A percentile compares a stretch with the other conserved stretches of the same genome.
phyloP scores from a whole-genome alignment of 352 stramenopile species.

The Thraustochytrium sp. region DNA sequence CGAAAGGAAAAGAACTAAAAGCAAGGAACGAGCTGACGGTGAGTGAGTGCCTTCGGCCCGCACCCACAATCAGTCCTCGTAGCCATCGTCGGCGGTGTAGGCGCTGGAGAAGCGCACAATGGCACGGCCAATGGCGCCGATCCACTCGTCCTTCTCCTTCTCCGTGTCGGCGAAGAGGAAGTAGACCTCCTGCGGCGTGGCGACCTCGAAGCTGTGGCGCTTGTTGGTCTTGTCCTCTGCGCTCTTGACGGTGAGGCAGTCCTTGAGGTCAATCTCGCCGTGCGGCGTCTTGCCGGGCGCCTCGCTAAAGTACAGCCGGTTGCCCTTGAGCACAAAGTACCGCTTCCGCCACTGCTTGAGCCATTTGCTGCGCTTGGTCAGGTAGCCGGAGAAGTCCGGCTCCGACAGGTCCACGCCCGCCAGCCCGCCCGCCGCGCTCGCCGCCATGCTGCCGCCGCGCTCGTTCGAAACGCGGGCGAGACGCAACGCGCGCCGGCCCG shows the following conservation, averaged over 20 bases:
- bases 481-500: not conserved
- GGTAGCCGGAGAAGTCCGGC: conserved; percentile 73
- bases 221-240: conserved; percentile 84
- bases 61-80: conserved; percentile 19
- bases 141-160: conserved; percentile 84
- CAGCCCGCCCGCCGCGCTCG: not conserved
- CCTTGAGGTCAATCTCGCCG: conserved; percentile 75
- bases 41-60: too few species aligned
- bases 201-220: conserved; percentile 74
- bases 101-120: conserved; percentile 43
- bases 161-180: conserved; percentile 84
- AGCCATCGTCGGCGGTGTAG: conserved; percentile 32
- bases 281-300: conserved; percentile 63
- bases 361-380: conserved; percentile 82
- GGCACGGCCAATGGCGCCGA: conserved; percentile 54
- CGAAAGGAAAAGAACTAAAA: not conserved
- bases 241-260: conserved; percentile 80
- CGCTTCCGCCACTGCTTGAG: conserved; percentile 79
- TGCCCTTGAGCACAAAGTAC: conserved; percentile 82
- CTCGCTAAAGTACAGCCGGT: conserved; percentile 80
- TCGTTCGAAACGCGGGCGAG: not conserved
- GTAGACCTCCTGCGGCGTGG: conserved; percentile 74
- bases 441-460: not conserved
- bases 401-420: conserved; percentile 61
- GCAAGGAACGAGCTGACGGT: not conserved